Conservation (phyloP, 192 early-diverging fungal species). For the Gamsiella multidivaricata region DNA sequence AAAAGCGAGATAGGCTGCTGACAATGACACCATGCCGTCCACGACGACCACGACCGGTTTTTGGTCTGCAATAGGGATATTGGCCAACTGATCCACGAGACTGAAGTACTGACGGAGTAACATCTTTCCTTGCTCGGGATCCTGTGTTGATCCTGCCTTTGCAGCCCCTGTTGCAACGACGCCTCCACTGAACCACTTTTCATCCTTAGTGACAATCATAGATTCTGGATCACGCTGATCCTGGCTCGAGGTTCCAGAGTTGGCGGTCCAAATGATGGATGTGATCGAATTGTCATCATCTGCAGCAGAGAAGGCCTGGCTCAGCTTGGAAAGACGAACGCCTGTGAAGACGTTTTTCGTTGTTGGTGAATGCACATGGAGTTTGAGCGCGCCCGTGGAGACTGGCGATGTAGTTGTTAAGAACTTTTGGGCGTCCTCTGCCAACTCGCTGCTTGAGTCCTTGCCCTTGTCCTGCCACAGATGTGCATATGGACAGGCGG, state of each 20-base stretch:
- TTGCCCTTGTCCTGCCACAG: constrained; percentile 65
- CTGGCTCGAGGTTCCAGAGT: constrained; percentile 29
- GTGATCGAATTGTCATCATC: constrained; percentile 28
- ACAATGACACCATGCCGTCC: constrained; percentile 54
- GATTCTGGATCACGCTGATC: constrained; percentile 38
- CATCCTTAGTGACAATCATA: constrained; percentile 55
- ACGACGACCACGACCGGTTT: constrained; percentile 51
- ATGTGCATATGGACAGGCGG: constrained; percentile 65
- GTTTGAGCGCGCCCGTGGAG: constrained; percentile 37
- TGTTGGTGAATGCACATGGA: constrained; percentile 57
- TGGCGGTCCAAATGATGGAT: constrained; percentile 43
- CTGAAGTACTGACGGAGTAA: constrained; percentile 42
- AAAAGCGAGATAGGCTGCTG: constrained; percentile 50
- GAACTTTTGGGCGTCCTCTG: constrained; percentile 34
- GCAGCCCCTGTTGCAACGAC: constrained; percentile 38
- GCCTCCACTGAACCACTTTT: constrained; percentile 56
- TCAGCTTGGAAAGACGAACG: constrained; percentile 45
- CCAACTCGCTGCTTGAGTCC: constrained; percentile 27
- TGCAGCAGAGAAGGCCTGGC: constrained; percentile 21
- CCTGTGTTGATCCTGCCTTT: not conserved
- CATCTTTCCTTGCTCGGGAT: constrained; percentile 11
- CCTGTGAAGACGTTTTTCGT: constrained; percentile 54
- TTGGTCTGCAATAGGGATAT: not conserved
- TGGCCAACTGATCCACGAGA: constrained; percentile 17
- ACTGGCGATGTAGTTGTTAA: constrained; percentile 33